phyloP scores from a whole-genome alignment of 2,329 filamentous ascomycete species.

The Aspergillus ochraceus region DNA sequence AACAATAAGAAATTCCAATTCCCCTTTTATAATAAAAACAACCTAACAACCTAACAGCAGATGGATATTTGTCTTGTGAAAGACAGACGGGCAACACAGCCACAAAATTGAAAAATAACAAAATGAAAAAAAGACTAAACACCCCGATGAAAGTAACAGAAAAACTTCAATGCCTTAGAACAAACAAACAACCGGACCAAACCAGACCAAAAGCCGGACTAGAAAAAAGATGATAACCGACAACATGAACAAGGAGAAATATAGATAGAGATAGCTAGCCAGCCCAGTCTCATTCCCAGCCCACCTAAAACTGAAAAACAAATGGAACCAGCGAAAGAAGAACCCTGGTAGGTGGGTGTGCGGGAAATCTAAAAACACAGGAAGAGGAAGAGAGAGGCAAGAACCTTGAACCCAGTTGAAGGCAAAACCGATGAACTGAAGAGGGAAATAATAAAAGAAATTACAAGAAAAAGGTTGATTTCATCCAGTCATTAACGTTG shows the following conservation, averaged over 20 bases:
- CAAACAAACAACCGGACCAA: background rate
- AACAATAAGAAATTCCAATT: background rate
- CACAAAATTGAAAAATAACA: no score
- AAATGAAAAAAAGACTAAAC: background rate
- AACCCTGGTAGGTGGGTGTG: background rate
- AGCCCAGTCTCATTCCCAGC: conserved; percentile 4
- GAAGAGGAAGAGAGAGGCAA: conserved; percentile 7
- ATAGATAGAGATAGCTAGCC: conserved; percentile 7
- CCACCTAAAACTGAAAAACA: conserved; percentile 9
- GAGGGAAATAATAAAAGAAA: conserved; percentile 10
- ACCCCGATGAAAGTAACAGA: background rate
- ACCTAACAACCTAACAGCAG: no score
- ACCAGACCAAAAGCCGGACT: background rate
- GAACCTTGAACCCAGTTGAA: background rate
- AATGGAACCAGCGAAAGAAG: background rate
- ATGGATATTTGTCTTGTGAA: background rate
- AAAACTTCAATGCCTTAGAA: background rate
- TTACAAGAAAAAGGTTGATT: conserved; percentile 10
- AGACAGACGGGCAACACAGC: background rate
- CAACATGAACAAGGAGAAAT: conserved; percentile 6
- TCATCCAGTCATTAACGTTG: conserved; percentile 38
- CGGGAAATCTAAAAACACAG: background rate
- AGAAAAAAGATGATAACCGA: background rate
- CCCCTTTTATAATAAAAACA: background rate
- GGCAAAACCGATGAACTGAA: background rate